These are phyloP conservation scores for Hypoxylon rickii DNA, from an alignment of 495 filamentous ascomycete genomes.

Conservation along the genomic window DNA sequence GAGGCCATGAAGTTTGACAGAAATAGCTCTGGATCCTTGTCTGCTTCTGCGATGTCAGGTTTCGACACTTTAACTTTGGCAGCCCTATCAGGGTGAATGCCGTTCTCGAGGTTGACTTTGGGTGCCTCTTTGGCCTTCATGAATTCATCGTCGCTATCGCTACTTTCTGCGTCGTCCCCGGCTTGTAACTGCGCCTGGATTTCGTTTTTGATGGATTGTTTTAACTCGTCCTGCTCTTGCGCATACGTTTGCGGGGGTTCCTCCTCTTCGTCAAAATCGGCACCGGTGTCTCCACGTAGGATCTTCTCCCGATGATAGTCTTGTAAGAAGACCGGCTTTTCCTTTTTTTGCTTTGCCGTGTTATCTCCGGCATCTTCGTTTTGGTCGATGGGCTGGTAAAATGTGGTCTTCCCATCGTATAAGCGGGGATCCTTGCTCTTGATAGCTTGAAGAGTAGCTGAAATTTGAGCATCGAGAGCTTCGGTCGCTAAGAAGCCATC, in stretches of 20 bases:
- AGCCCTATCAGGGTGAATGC: constrained; percentile 53
- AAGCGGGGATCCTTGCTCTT: constrained; percentile 85
- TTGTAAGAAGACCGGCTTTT: constrained; percentile 83
- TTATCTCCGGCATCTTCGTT: constrained; percentile 39
- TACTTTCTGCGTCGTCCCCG: constrained; percentile 56
- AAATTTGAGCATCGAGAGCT: constrained; percentile 83
- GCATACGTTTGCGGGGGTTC: constrained; percentile 69
- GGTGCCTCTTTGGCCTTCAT: constrained; percentile 56
- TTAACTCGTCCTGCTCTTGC: constrained; percentile 83
- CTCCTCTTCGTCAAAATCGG: constrained; percentile 62
- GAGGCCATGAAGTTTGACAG: constrained; percentile 87
- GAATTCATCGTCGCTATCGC: constrained; percentile 74
- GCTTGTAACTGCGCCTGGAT: constrained; percentile 68
- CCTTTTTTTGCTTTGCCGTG: constrained; percentile 56
- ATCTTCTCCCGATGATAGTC: constrained; percentile 92
- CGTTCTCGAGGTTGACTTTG: constrained; percentile 30
- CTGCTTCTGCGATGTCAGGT: constrained; percentile 74
- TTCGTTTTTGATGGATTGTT: constrained; percentile 72
- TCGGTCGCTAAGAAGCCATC: constrained; percentile 80
- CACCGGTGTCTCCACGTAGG: constrained; percentile 61
- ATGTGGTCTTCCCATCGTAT: constrained; percentile 77
- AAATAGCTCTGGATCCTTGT: constrained; percentile 88
- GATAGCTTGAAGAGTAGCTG: constrained; percentile 82
- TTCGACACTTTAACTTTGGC: constrained; percentile 55
- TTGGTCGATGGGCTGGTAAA: constrained; percentile 70